Evolutionary conservation across 192 early-diverging fungal genomes (phyloP), one percentile per base, ranked within the genome.

Genomic region (Phycomyces nitens): DNA sequence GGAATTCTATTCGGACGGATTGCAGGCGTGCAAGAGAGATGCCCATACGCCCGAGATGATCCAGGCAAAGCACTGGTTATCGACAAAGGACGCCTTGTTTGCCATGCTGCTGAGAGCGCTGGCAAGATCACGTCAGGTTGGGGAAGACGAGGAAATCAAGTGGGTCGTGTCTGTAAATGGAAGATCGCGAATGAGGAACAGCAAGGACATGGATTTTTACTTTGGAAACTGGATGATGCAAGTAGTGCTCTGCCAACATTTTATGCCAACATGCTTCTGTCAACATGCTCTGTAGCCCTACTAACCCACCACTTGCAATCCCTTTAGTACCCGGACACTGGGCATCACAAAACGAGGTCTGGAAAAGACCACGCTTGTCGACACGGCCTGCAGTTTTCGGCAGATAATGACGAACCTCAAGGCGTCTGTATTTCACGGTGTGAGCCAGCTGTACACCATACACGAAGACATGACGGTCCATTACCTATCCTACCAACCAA

Each of bases 181-280:
- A 3, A 60, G 68, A 5, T 39, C 60, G 1, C 61, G 38, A 10
- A 60, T 69, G 43, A 58, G 42, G 26, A 44, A 69, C 18, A 8
- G 26, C 34, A 62, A 58, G 52, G 60, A 62, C 5, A 69, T 69
- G 41, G 53, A 69, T 57, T 18, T 42, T 44, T 69, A 69, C 15
- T 69, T 69, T 58, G 68, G 68, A 16, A 69, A 69, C 39, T 69
- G 60, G 60, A 69, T 69, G 58, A 42, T 69, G 68, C 61, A 63
- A 63, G 59, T 58, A 44, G 11, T 9, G 3, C 0, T 20, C 49
- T 42, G 62, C 8, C n/a, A n/a, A n/a, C n/a, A n/a, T n/a, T n/a
- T n/a, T n/a, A n/a, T n/a, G n/a, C n/a, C n/a, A n/a, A n/a, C n/a
- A n/a, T n/a, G n/a, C n/a, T n/a, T n/a, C n/a, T n/a, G n/a, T n/a